Evolutionary conservation across 2,329 filamentous ascomycete genomes (phyloP).

Genomic region (Pseudogymnoascus sp.): DNA sequence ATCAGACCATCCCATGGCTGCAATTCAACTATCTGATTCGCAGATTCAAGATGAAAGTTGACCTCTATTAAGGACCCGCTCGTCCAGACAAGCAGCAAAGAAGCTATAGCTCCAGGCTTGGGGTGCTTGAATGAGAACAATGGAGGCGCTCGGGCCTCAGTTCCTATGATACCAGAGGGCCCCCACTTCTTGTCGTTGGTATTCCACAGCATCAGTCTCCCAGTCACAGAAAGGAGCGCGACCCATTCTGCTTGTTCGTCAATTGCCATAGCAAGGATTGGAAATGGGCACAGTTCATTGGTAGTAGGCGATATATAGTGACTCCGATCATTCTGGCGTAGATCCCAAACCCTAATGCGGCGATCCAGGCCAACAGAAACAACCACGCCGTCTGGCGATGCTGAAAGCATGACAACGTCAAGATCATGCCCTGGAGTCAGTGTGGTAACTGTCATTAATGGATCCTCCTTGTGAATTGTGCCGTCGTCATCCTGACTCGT

Average conservation of each 20-base stretch:
- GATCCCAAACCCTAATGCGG: slow-evolving; percentile 58
- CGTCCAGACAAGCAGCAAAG: slow-evolving; percentile 54
- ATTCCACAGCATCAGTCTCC: slow-evolving; percentile 57
- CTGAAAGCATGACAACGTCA: slow-evolving; percentile 59
- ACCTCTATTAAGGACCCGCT: slow-evolving; percentile 59
- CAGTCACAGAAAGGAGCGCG: slow-evolving; percentile 54
- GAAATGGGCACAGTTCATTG: slow-evolving; percentile 42
- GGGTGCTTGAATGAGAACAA: slow-evolving; percentile 56
- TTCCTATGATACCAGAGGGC: slow-evolving; percentile 45
- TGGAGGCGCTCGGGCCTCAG: slow-evolving; percentile 51
- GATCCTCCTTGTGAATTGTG: slow-evolving; percentile 36
- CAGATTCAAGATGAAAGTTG: slow-evolving; percentile 16
- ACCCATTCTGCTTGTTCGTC: slow-evolving; percentile 59
- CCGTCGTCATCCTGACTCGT: slow-evolving; percentile 40
- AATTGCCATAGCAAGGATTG: slow-evolving; percentile 56
- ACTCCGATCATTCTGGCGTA: slow-evolving; percentile 35
- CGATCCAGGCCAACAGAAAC: slow-evolving; percentile 66
- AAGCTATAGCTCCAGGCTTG: slow-evolving; percentile 32
- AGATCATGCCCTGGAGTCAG: slow-evolving; percentile 58
- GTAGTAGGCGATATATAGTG: slow-evolving; percentile 32
- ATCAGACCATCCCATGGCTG: slow-evolving; percentile 47
- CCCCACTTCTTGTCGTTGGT: slow-evolving; percentile 51
- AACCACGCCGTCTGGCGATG: slow-evolving; percentile 57
- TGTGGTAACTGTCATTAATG: slow-evolving; percentile 52
- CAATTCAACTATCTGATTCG: slow-evolving; percentile 36